Conservation (phyloP, 2,329 filamentous ascomycete genomes). For the Coleophoma eucalyptorum region DNA sequence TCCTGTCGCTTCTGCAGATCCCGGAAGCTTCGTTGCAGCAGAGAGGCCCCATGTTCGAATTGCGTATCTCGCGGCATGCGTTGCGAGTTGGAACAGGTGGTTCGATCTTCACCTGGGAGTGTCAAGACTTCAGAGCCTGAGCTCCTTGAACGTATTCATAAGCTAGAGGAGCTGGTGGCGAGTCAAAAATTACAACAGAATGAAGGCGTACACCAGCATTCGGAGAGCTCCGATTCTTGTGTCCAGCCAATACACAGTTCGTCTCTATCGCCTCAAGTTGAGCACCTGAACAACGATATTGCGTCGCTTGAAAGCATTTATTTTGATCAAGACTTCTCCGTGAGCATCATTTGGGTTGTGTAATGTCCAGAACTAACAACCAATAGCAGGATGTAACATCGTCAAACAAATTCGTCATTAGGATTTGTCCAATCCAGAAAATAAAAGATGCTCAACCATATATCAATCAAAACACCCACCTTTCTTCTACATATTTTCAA, state of each 20-base stretch:
- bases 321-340: constrained; percentile 1
- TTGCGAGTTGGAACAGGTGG: constrained; percentile 4
- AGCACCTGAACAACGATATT: constrained; percentile 5
- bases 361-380: background rate
- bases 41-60: constrained; percentile 11
- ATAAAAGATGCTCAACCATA: constrained; percentile 4
- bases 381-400: background rate
- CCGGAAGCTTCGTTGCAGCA: constrained; percentile 6
- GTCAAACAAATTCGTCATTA: constrained; percentile 5
- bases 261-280: background rate
- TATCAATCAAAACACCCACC: constrained; percentile 1
- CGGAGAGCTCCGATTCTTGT: background rate
- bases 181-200: constrained; percentile 1
- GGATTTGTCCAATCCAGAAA: constrained; percentile 9
- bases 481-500: background rate
- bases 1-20: constrained; percentile 7
- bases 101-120: background rate
- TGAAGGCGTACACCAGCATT: background rate
- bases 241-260: background rate
- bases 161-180: constrained; percentile 6
- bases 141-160: constrained; percentile 9
- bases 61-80: constrained; percentile 10
- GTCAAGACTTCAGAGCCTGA: constrained; percentile 1
- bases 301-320: constrained; percentile 4
- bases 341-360: background rate